Percentiles rank a stretch among this genome's conserved stretches.
These are phyloP conservation scores for Rachicladosporium sp. DNA, from an alignment of 2,329 filamentous ascomycete genomes.

Conservation along the genomic window DNA sequence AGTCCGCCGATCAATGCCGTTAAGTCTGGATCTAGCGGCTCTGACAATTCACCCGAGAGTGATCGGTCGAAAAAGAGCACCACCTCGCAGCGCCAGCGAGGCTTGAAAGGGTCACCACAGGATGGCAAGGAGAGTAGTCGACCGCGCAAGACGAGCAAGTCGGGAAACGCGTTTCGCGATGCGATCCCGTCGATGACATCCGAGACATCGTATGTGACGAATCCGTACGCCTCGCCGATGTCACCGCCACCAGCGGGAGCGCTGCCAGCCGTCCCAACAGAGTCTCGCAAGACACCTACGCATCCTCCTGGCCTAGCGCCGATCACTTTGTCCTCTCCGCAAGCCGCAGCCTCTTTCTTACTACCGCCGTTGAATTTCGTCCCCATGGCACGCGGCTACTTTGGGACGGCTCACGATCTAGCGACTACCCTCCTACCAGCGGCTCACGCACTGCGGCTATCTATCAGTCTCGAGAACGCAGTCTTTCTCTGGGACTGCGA, in stretches of 20 bases:
- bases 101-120: conserved; percentile 10
- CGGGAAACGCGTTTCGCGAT: conserved; percentile 30
- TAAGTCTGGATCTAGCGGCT: conserved; percentile 24
- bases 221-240: conserved; percentile 33
- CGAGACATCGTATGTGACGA: conserved; percentile 39
- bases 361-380: conserved; percentile 71
- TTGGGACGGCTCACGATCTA: conserved; percentile 61
- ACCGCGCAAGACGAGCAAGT: conserved; percentile 9
- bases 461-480: conserved; percentile 81
- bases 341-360: conserved; percentile 54
- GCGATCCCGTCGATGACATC: conserved; percentile 37
- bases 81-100: conserved; percentile 7
- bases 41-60: conserved; percentile 15
- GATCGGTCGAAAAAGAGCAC: conserved; percentile 10
- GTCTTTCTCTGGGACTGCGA: conserved; percentile 90
- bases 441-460: conserved; percentile 78
- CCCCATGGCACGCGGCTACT: conserved; percentile 67
- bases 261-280: conserved; percentile 14
- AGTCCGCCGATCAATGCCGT: conserved; percentile 58
- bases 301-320: conserved; percentile 29
- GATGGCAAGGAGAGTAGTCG: conserved; percentile 11
- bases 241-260: conserved; percentile 28
- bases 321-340: conserved; percentile 20
- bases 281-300: conserved; percentile 20
- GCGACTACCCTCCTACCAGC: conserved; percentile 69